phyloP scores from a whole-genome alignment of 2,329 filamentous ascomycete species.

The Thyridium curvatum region DNA sequence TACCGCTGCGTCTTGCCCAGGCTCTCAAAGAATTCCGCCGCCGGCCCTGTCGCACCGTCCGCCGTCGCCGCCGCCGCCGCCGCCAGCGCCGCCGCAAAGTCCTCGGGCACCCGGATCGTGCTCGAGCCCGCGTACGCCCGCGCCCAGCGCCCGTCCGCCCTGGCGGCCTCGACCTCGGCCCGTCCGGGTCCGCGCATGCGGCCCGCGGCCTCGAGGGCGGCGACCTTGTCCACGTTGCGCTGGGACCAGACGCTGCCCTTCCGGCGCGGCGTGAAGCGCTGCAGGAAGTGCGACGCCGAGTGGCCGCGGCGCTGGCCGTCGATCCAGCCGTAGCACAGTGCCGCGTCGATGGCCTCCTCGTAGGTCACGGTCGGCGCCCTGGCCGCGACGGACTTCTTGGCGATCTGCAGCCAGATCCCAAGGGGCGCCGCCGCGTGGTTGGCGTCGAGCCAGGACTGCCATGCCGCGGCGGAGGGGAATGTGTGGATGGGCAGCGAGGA shows the following conservation, averaged over 20 bases:
- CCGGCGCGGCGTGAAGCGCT: constrained; percentile 53
- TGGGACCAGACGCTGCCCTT: constrained; percentile 51
- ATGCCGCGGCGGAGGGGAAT: not conserved
- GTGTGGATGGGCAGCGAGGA: constrained; percentile 4
- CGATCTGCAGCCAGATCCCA: constrained; percentile 1
- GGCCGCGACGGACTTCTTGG: constrained; percentile 2
- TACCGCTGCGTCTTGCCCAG: constrained; percentile 40
- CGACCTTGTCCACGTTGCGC: constrained; percentile 49
- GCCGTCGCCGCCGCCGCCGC: constrained; percentile 14
- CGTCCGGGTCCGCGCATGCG: constrained; percentile 42
- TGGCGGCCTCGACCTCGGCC: constrained; percentile 46
- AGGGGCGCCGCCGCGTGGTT: not conserved
- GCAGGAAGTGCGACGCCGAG: constrained; percentile 42
- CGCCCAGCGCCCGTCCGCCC: constrained; percentile 51
- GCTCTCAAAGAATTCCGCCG: constrained; percentile 30
- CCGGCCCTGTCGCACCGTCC: no score
- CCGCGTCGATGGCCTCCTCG: constrained; percentile 44
- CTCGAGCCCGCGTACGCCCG: constrained; percentile 47
- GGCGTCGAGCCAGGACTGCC: constrained; percentile 2
- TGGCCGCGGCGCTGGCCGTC: constrained; percentile 44
- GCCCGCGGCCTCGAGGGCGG: constrained; percentile 32
- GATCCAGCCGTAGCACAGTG: constrained; percentile 58
- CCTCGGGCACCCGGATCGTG: constrained; percentile 37
- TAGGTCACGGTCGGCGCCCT: not conserved
- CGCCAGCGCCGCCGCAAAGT: constrained; percentile 38